Evolutionary conservation across 352 stramenopile genomes (phyloP).

Genomic region (Phytophthora chlamydospora): DNA sequence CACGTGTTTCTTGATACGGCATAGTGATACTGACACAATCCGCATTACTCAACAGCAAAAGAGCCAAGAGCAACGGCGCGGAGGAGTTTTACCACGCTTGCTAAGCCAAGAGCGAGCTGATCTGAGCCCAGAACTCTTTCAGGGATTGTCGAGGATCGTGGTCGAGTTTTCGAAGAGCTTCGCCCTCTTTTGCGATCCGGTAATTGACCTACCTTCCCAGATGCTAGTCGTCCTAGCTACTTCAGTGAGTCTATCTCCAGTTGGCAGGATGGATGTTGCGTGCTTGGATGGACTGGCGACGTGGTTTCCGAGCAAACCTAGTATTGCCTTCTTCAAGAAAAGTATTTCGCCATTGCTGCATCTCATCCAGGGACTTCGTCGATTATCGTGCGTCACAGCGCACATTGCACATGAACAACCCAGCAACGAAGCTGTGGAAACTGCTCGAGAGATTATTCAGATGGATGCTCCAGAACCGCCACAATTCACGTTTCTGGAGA

Average conservation of each 20-base stretch:
- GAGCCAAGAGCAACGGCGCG: neutral
- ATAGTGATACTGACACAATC: constrained; percentile 1
- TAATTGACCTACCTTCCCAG: constrained; percentile 16
- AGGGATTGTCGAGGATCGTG: constrained; percentile 13
- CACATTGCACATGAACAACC: neutral
- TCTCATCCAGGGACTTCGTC: constrained; percentile 17
- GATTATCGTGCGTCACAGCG: constrained; percentile 9
- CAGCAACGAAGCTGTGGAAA: neutral
- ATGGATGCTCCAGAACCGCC: neutral
- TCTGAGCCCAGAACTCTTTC: constrained; percentile 11
- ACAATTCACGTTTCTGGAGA: constrained; percentile 18
- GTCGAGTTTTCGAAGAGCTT: constrained; percentile 32
- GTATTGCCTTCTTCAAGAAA: constrained; percentile 10
- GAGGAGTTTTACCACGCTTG: constrained; percentile 16
- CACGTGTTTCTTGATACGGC: neutral
- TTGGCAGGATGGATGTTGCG: constrained; percentile 18
- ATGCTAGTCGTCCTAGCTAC: constrained; percentile 18
- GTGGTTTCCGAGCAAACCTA: constrained; percentile 28
- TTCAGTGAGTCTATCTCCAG: constrained; percentile 7
- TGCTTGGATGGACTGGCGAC: constrained; percentile 16
- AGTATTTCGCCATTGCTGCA: constrained; percentile 4
- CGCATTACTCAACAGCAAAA: constrained; percentile 3
- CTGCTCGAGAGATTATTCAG: neutral
- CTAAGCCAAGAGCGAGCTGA: constrained; percentile 8
- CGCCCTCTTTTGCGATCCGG: constrained; percentile 18